Conservation (phyloP, 1,284 basidiomycete species). For the Psilocybe mexicana region DNA sequence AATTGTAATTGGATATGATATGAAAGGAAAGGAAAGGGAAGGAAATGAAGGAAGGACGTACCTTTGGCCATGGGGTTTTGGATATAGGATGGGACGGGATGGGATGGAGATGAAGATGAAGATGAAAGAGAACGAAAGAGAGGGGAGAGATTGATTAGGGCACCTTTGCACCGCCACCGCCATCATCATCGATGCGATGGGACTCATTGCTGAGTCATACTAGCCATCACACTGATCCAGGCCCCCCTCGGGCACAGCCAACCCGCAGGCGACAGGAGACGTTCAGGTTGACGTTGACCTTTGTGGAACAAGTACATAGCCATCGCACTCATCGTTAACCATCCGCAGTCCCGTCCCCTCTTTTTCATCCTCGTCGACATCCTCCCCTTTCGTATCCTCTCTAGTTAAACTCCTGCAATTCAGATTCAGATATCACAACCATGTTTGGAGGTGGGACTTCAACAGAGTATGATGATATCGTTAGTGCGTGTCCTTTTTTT, state of each 20-base stretch:
- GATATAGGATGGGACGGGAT: too few species aligned
- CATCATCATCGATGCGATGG: neutral
- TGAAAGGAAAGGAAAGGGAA: too few species aligned
- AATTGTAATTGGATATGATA: neutral
- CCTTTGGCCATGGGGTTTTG: conserved; percentile 57
- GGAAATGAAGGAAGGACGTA: conserved; percentile 23
- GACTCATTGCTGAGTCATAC: conserved; percentile 19
- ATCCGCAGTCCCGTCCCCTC: conserved; percentile 8
- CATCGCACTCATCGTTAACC: conserved; percentile 2
- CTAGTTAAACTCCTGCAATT: neutral
- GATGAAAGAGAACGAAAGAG: conserved; percentile 17
- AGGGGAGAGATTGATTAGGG: neutral
- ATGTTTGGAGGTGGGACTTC: conserved; percentile 69
- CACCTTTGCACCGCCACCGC: too few species aligned
- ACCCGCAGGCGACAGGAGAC: too few species aligned
- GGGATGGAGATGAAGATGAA: conserved; percentile 1
- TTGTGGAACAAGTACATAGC: conserved; percentile 7
- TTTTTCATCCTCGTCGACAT: neutral
- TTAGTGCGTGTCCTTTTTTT: conserved; percentile 57
- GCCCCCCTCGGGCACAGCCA: too few species aligned
- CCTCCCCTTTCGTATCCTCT: neutral
- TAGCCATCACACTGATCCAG: too few species aligned
- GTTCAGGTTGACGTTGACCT: too few species aligned
- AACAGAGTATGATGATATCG: conserved; percentile 93
- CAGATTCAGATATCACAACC: conserved; percentile 4